Base-by-base conservation (phyloP, 768 basidiomycete species). In the Suillus decipiens region DNA sequence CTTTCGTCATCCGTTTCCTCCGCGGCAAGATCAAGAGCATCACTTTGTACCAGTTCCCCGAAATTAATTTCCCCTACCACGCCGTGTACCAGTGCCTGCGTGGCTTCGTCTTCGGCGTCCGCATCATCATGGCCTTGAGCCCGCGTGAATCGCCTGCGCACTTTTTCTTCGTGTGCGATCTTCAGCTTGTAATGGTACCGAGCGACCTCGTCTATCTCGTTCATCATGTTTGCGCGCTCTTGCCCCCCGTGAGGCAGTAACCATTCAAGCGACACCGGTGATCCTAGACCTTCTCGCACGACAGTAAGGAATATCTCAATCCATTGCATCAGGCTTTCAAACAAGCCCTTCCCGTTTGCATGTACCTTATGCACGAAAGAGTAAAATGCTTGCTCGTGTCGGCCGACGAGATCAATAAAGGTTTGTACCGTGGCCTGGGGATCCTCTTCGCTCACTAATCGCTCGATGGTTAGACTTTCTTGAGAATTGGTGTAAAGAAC, bases 331-430 rank as follows among this genome's bases (percentile, higher is more conserved):
- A 99, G 86, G 70, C 84, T 86, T 70, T 95, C 91, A 74, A 99
- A 99, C 14, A 99, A 83, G 24, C 89, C 90, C 71, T 95, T 90
- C 41, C 97, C 97, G 73, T 98, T 98, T 51, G 94, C 89, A 72
- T 99, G 97, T 2, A 99, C 97, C 69, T 96, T 97, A 84, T 99
- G 95, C 33, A 99, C 96, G 72, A 99, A 99, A 63, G 83, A 82
- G 80, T 99, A 99, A 79, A 99, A 99, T 0, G 94, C 78, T 71
- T 96, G 93, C 69, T 99, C 95, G 75, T 99, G 97, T 15, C 97
- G 86, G 70, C 91, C 86, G 37, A 99, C 90, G 28, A 99, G 87
- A 72, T 94, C 87, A 66, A 99, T 94, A 72, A 99, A 99, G 2
- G 87, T 86, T 73, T 96, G 92, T 5, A 99, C 97, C 6, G 95